phyloP scores from a whole-genome alignment of 1,139 yeast species.

The Kodamaea fungicola region DNA sequence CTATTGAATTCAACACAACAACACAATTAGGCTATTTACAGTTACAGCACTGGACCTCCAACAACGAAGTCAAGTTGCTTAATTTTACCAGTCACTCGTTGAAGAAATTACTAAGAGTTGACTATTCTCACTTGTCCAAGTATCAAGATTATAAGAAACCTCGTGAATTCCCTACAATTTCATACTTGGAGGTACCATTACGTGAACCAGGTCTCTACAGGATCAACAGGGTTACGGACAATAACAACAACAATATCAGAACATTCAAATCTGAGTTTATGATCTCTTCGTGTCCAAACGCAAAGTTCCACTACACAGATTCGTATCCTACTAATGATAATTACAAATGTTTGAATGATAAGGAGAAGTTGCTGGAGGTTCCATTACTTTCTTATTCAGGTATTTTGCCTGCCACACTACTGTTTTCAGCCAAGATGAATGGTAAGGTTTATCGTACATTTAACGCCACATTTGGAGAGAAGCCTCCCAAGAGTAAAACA shows the following conservation, averaged over 20 bases:
- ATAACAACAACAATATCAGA: slow-evolving; percentile 60
- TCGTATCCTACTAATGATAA: slow-evolving; percentile 17
- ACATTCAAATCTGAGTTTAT: slow-evolving; percentile 61
- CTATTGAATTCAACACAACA: slow-evolving; percentile 80
- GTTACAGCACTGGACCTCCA: slow-evolving; percentile 57
- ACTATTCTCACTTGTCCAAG: slow-evolving; percentile 34
- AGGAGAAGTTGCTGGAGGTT: slow-evolving; percentile 48
- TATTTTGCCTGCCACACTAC: slow-evolving; percentile 69
- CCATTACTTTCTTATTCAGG: slow-evolving; percentile 60
- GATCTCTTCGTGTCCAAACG: slow-evolving; percentile 77
- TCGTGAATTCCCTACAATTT: slow-evolving; percentile 28
- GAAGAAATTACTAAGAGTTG: slow-evolving; percentile 37
- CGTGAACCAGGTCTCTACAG: slow-evolving; percentile 70
- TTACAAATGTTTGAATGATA: slow-evolving; percentile 53
- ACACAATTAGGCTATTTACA: slow-evolving; percentile 68
- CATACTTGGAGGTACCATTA: slow-evolving; percentile 58
- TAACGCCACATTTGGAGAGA: slow-evolving; percentile 20
- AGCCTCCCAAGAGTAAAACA: slow-evolving; percentile 1
- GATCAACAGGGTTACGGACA: slow-evolving; percentile 62
- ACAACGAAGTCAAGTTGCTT: slow-evolving; percentile 43
- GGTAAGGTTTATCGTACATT: slow-evolving; percentile 33
- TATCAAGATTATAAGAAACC: slow-evolving; percentile 18
- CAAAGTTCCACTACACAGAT: slow-evolving; percentile 42
- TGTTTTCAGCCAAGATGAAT: slow-evolving; percentile 55
- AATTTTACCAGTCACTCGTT: slow-evolving; percentile 61